Evolutionary conservation across 805 yeast genomes (phyloP).

Genomic region (Metschnikowia sp.): DNA sequence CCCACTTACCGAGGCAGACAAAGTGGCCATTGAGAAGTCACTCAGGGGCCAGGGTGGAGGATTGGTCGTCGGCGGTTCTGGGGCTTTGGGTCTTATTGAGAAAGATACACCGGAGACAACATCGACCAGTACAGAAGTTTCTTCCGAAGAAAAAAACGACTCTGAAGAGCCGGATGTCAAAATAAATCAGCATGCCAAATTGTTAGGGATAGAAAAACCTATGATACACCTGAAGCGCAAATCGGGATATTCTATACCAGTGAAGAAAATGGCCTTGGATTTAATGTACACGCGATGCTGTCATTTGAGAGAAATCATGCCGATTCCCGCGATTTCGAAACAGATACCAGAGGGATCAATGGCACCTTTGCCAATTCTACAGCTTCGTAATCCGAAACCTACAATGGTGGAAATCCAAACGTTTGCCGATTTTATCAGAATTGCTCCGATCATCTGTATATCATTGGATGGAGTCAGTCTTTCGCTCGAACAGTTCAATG

Average conservation of each 20-base stretch:
- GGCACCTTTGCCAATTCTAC: slow-evolving; percentile 69
- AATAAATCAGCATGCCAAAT: slow-evolving; percentile 13
- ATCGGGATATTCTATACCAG: slow-evolving; percentile 29
- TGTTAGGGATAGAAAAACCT: slow-evolving; percentile 15
- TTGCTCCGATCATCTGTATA: slow-evolving; percentile 76
- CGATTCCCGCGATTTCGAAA: slow-evolving; percentile 84
- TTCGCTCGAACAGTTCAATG: slow-evolving; percentile 71
- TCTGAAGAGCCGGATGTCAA: slow-evolving; percentile 8
- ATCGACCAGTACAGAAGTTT: slow-evolving; percentile 6
- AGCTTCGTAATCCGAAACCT: slow-evolving; percentile 82
- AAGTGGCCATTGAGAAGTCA: slow-evolving; percentile 37
- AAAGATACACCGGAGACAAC: slow-evolving; percentile 3
- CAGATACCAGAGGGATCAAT: slow-evolving; percentile 76
- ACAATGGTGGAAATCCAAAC: slow-evolving; percentile 84
- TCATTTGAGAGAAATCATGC: slow-evolving; percentile 85
- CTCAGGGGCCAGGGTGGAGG: slow-evolving; percentile 53
- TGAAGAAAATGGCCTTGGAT: slow-evolving; percentile 54
- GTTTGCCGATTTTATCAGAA: slow-evolving; percentile 81
- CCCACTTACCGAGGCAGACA: slow-evolving; percentile 54
- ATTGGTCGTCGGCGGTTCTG: slow-evolving; percentile 76
- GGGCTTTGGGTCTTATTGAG: slow-evolving; percentile 49
- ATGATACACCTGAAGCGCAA: slow-evolving; percentile 3
- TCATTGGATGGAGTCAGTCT: slow-evolving; percentile 77
- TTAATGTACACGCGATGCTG: slow-evolving; percentile 88
- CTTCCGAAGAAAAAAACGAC: neutral